Conservation (phyloP, 176 grass and related monocot genomes). For the Oryza australiensis region DNA sequence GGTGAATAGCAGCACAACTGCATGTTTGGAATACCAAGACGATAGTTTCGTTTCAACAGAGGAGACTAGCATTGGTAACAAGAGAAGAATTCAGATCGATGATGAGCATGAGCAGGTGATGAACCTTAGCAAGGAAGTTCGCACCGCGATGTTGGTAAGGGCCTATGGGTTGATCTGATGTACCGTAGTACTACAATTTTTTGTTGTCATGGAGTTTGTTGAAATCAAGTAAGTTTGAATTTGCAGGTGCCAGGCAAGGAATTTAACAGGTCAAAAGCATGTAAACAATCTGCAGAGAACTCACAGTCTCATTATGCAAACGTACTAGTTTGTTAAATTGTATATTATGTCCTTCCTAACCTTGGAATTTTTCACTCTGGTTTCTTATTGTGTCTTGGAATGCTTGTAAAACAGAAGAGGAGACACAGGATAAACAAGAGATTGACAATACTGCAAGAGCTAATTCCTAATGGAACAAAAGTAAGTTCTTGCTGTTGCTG, state of each 20-base stretch:
- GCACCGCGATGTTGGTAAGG: neutral
- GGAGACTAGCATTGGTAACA: neutral
- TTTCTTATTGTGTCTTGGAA: neutral
- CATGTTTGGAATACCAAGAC: neutral
- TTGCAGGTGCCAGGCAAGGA: neutral
- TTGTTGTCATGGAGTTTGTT: neutral
- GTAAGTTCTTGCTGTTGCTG: slow-evolving; percentile 23
- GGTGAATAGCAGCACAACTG: too few relatives aligned
- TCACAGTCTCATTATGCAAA: slow-evolving; percentile 1
- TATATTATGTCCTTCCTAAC: neutral
- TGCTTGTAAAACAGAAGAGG: slow-evolving; percentile 43
- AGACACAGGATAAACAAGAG: slow-evolving; percentile 58
- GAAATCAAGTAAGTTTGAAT: neutral
- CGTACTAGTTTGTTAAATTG: neutral
- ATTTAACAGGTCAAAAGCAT: neutral
- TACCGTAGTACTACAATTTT: neutral
- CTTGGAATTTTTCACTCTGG: neutral
- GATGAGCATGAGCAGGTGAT: neutral
- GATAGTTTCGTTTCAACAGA: neutral
- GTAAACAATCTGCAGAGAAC: neutral
- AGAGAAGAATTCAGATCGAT: neutral
- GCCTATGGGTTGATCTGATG: neutral
- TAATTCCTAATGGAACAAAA: slow-evolving; percentile 70
- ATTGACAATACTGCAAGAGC: slow-evolving; percentile 50
- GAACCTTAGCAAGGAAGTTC: neutral